These are phyloP conservation scores for Fomitiporia mediterranea DNA, from an alignment of 1,284 basidiomycete species.

Conservation along the genomic window DNA sequence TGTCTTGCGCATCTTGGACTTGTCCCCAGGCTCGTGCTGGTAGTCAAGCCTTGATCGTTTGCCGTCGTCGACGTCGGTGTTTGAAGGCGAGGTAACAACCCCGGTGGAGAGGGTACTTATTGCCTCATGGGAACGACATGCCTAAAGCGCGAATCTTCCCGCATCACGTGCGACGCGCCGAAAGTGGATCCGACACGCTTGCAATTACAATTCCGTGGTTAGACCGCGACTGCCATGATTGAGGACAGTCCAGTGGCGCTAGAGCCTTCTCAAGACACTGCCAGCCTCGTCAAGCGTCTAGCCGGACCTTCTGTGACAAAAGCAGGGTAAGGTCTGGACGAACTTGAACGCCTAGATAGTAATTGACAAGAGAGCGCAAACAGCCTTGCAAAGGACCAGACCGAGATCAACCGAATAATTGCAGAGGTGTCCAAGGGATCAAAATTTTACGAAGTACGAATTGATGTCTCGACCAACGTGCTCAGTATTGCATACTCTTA, in stretches of 20 bases:
- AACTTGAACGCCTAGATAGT: background rate
- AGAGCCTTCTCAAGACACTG: conserved; percentile 16
- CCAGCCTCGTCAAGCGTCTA: conserved; percentile 65
- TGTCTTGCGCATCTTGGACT: conserved; percentile 51
- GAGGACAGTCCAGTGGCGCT: background rate
- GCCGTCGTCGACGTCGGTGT: conserved; percentile 1
- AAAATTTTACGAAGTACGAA: conserved; percentile 76
- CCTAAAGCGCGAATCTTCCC: background rate
- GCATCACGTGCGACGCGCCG: background rate
- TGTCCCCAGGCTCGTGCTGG: background rate
- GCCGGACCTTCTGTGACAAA: conserved; percentile 76
- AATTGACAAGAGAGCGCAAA: background rate
- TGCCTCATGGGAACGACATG: background rate
- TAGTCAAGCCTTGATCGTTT: background rate
- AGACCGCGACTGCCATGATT: background rate
- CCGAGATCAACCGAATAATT: conserved; percentile 74
- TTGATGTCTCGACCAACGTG: conserved; percentile 28
- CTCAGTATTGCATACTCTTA: conserved; percentile 32
- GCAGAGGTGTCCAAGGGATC: conserved; percentile 80
- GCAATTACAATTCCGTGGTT: background rate
- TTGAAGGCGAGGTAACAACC: background rate
- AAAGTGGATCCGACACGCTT: background rate
- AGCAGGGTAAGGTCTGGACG: conserved; percentile 53
- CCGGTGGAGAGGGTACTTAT: background rate
- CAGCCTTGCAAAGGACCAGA: conserved; percentile 72